Evolutionary conservation across 2,329 filamentous ascomycete genomes (phyloP), one percentile per base, ranked within the genome.

Genomic region (Aspergillus floridensis): DNA sequence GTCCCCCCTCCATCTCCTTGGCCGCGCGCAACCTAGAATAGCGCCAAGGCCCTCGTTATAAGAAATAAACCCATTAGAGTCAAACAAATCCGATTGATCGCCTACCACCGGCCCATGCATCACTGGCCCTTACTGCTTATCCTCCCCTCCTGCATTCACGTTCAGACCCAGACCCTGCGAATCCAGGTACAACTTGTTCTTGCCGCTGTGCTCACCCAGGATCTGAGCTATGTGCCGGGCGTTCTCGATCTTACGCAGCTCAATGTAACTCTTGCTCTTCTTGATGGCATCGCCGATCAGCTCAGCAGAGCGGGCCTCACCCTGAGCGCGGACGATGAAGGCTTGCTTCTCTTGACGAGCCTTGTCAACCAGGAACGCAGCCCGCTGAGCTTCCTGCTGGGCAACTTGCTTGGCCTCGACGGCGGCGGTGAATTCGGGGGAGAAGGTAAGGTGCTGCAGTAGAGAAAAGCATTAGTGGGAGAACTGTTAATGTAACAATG

Each of bases 301-400:
- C 81, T 99, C 93, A 50, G 95, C 95, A 44, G 95, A 98, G 66
- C 95, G 91, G 53, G 95, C 95, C 82, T 99, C 95, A 92, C 95
- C 95, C 87, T 98, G 95, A 4, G 95, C 95, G 80, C 92, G 92
- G 74, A 99, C 95, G 58, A 99, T 92, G 82, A 93, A 97, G 70
- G 95, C 95, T 81, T 99, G 95, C 84, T 99, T 99, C 85, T 99
- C 95, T 80, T 99, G 95, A 68, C 95, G 89, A 56, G 95, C 95
- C 82, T 98, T 97, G 87, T 99, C 95, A 67, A 99, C 95, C 55
- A 99, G 84, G 81, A 99, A 99, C 62, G 95, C 95, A 35, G 95
- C 95, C 65, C 95, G 88, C 80, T 99, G 95, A 35, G 95, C 95
- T 77, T 99, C 95, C 82, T 99, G 95, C 71, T 88, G 86, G 24